These are phyloP conservation scores for Candolleomyces eurysporus DNA, from an alignment of 768 basidiomycete genomes.

Conservation along the genomic window DNA sequence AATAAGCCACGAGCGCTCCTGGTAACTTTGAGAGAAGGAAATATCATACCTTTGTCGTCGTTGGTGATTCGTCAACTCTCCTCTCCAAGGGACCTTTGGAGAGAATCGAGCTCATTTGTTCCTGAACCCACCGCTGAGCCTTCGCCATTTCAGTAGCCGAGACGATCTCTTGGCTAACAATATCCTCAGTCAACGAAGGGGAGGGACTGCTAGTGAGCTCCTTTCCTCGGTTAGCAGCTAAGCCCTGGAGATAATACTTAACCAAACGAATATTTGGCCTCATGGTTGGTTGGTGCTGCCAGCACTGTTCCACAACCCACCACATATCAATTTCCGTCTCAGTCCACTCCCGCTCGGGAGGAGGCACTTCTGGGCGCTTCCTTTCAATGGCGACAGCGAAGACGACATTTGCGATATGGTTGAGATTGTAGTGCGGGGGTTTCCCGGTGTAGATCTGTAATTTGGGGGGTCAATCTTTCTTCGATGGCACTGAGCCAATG, in stretches of 20 bases:
- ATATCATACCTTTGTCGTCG: too few species aligned
- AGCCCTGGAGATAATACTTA: not conserved
- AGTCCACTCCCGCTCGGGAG: constrained; percentile 12
- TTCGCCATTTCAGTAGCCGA: not conserved
- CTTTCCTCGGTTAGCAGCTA: not conserved
- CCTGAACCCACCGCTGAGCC: too few species aligned
- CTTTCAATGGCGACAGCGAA: constrained; percentile 4
- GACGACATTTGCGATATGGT: constrained; percentile 4
- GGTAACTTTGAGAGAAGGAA: too few species aligned
- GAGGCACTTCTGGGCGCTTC: constrained; percentile 11
- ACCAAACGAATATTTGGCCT: constrained; percentile 12
- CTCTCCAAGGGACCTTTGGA: too few species aligned
- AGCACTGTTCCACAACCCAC: constrained; percentile 16
- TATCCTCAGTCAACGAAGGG: not conserved
- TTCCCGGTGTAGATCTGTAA: not conserved
- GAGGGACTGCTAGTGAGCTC: not conserved
- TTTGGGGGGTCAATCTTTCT: not conserved
- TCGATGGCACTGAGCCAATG: too few species aligned
- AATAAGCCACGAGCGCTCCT: too few species aligned
- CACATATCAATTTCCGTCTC: constrained; percentile 14
- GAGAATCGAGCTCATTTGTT: too few species aligned
- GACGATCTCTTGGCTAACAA: not conserved
- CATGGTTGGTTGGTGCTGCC: constrained; percentile 11
- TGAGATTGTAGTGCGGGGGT: not conserved
- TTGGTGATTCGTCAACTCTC: too few species aligned